These are phyloP conservation scores for Yamadazyma sp. DNA, from an alignment of 1,139 yeast genomes.

Conservation along the genomic window DNA sequence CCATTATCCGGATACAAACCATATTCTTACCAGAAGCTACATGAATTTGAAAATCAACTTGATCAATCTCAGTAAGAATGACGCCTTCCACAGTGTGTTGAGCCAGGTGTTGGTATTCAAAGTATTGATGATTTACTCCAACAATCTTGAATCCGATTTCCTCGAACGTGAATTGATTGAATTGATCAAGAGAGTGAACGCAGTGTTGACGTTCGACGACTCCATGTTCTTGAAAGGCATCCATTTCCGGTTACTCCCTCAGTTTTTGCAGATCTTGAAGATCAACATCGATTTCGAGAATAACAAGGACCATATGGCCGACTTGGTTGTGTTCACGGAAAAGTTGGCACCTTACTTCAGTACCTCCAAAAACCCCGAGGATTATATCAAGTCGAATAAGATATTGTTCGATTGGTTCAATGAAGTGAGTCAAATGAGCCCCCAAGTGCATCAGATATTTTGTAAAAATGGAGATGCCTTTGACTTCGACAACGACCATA, in stretches of 20 bases:
- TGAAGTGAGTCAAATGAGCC: constrained; percentile 12
- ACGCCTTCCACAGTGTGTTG: constrained; percentile 17
- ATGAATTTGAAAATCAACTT: constrained; percentile 17
- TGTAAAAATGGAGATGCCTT: constrained; percentile 2
- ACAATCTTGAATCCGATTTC: constrained; percentile 19
- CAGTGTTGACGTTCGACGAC: constrained; percentile 25
- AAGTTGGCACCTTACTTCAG: constrained; percentile 8
- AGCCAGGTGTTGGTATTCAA: constrained; percentile 31
- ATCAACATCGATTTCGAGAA: constrained; percentile 27
- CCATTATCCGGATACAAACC: constrained; percentile 20
- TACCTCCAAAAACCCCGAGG: constrained; percentile 11
- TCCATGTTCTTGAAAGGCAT: constrained; percentile 30
- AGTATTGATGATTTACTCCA: constrained; percentile 28
- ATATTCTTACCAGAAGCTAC: constrained; percentile 15
- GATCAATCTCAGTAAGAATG: constrained; percentile 16
- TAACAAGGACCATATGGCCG: constrained; percentile 13
- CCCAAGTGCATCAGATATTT: constrained; percentile 4
- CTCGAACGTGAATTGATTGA: constrained; percentile 24
- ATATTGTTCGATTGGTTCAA: constrained; percentile 18
- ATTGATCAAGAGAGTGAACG: constrained; percentile 23
- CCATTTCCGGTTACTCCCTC: constrained; percentile 37
- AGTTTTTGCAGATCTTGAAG: constrained; percentile 34
- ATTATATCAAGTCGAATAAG: constrained; percentile 12
- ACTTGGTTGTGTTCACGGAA: constrained; percentile 14
- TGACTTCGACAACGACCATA: constrained; percentile 1